Conservation (phyloP, 2,329 filamentous ascomycete genomes). For the Podosphaera fusca region DNA sequence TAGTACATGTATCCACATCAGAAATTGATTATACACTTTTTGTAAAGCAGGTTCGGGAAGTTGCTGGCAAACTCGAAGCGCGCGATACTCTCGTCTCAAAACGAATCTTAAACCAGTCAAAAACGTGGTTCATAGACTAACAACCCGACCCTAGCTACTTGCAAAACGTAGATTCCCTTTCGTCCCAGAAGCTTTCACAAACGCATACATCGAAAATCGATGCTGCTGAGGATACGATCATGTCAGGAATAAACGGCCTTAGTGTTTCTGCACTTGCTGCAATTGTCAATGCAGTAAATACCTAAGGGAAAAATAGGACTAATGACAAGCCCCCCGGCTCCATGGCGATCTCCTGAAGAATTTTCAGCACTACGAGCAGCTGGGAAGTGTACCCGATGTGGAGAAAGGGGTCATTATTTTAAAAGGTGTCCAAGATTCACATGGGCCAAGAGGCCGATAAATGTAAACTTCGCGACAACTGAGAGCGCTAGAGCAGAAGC, state of each 20-base stretch:
- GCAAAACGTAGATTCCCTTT: no score
- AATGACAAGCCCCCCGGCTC: neutral
- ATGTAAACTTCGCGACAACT: neutral
- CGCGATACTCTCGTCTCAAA: neutral
- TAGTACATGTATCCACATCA: neutral
- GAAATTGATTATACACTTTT: neutral
- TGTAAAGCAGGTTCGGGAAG: neutral
- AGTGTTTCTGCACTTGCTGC: neutral
- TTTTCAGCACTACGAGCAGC: neutral
- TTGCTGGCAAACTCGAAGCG: neutral
- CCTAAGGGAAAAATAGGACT: no score
- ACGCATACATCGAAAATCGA: neutral
- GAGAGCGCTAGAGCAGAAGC: neutral
- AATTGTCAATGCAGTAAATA: neutral
- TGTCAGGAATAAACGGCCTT: neutral
- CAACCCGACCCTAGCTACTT: no score
- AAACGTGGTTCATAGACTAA: neutral
- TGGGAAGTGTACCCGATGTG: neutral
- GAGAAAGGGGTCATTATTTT: neutral
- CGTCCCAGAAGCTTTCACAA: no score
- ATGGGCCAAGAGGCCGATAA: neutral
- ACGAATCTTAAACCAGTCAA: neutral
- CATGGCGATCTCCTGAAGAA: neutral
- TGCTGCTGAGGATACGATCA: neutral
- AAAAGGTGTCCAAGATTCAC: neutral